A percentile compares a stretch with the other conserved stretches of the same genome.
Conservation (phyloP, 108 stramenopile genomes). For the Cyclotella baltica region DNA sequence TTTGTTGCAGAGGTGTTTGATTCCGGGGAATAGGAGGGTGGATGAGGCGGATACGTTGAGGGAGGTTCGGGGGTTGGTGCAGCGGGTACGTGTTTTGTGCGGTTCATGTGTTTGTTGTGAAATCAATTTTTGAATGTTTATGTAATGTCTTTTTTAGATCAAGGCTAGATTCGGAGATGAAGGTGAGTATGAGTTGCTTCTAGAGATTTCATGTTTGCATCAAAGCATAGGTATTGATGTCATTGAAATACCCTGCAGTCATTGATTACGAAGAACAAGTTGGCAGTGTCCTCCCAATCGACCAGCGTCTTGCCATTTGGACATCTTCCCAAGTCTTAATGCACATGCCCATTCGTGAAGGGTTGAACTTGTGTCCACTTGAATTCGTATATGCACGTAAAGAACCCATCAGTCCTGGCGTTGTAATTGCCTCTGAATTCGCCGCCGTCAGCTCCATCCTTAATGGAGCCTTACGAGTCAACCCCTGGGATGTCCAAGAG, state of each 20-base stretch:
- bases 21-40: conserved; percentile 81
- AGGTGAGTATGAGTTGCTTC: too few species aligned
- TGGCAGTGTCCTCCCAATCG: conserved; percentile 76
- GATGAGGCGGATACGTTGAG: conserved; percentile 86
- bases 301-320: conserved; percentile 91
- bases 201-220: too few species aligned
- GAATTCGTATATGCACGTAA: conserved; percentile 94
- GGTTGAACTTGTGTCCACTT: conserved; percentile 95
- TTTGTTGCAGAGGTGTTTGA: conserved; percentile 91
- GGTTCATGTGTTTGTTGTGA: not conserved
- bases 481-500: conserved; percentile 95
- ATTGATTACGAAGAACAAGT: conserved; percentile 92
- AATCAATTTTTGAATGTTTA: not conserved
- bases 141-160: conserved; percentile 41
- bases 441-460: conserved; percentile 95
- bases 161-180: conserved; percentile 72
- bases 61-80: conserved; percentile 80
- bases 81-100: conserved; percentile 35
- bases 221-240: too few species aligned
- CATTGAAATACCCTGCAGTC: conserved; percentile 47
- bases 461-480: conserved; percentile 97
- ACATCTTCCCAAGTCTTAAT: conserved; percentile 87
- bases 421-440: conserved; percentile 97
- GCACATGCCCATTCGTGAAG: conserved; percentile 94
- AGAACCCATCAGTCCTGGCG: conserved; percentile 83